Percentiles rank a stretch among this genome's conserved stretches.
Conservation (phyloP, 768 basidiomycete genomes). For the Boletus rubroflammeus region DNA sequence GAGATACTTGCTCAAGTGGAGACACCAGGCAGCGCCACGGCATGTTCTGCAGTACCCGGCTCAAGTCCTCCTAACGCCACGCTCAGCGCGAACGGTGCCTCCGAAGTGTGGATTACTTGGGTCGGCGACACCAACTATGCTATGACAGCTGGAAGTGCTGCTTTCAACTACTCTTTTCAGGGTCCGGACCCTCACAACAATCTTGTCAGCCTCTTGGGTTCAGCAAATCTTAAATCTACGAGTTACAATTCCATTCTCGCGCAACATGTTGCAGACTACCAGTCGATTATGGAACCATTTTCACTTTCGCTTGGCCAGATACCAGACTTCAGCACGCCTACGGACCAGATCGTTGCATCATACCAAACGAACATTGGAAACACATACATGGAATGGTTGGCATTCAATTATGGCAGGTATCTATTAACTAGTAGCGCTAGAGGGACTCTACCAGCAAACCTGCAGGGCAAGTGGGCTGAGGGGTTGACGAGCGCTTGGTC, state of each 20-base stretch:
- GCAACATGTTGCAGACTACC: conserved; percentile 52
- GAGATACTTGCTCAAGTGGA: conserved; percentile 56
- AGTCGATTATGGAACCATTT: conserved; percentile 44
- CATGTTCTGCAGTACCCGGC: conserved; percentile 32
- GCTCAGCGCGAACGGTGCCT: conserved; percentile 42
- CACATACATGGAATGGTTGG: conserved; percentile 66
- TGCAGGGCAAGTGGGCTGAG: conserved; percentile 73
- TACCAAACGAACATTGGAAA: conserved; percentile 57
- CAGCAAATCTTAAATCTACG: conserved; percentile 17
- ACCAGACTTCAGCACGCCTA: conserved; percentile 49
- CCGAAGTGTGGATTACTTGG: conserved; percentile 66
- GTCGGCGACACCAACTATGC: conserved; percentile 71
- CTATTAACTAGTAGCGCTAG: conserved; percentile 59
- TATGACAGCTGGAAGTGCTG: conserved; percentile 55
- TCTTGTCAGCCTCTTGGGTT: conserved; percentile 39
- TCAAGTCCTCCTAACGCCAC: conserved; percentile 42
- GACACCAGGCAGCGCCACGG: conserved; percentile 29
- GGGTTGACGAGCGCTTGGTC: conserved; percentile 55
- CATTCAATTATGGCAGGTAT: conserved; percentile 73
- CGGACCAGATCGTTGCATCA: conserved; percentile 49
- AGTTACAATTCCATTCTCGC: conserved; percentile 40
- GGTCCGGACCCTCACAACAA: conserved; percentile 56
- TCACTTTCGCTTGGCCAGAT: conserved; percentile 57
- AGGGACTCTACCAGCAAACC: conserved; percentile 62
- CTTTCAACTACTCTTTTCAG: conserved; percentile 57